Evolutionary conservation across 1,284 basidiomycete genomes (phyloP), one percentile per base, ranked within the genome.

Genomic region (Trichosporon sp.): DNA sequence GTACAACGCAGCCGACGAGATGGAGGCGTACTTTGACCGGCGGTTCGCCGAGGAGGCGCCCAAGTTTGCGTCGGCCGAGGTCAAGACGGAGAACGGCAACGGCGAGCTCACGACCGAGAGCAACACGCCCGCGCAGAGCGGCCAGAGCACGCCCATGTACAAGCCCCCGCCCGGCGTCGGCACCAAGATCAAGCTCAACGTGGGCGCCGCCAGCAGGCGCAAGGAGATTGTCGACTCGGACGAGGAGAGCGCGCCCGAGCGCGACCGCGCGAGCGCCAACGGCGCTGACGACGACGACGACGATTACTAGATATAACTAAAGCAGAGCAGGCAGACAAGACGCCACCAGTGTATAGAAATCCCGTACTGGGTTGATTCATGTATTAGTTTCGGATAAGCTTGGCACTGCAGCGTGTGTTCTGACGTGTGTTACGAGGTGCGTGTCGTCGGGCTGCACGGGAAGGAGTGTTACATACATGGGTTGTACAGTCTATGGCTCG

Each of bases 1-100:
- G 32, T 97, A 94, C 84, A 87, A 92, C 73, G 94, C 98, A 74
- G 95, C 96, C 1, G 89, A 92, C 66, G 91, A 92, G 83, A 92
- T 96, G 90, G 91, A 95, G 84, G 91, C 90, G 77, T 89, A 90
- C 64, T 92, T 95, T 78, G 87, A 90, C 72, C 85, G 87, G 27
- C 85, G 88, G 32, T 81, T 75, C 68, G 77, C 76, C 3, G 75
- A 79, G 64, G 77, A 80, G 69, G 65, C 76, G 21, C 60, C 65
- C 11, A 70, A 68, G 62, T 71, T 75, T 34, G 27, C 63, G 0
- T 27, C 69, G 18, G 35, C 60, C 6, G 32, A 35, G 3, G 64
- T 58, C 23, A 53, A 44, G 47, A 67, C 31, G 21, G 58, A 29
- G 11, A 71, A 63, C 42, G 66, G 62, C 35, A 35, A 56, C 31